Percentiles rank a stretch among this genome's conserved stretches.
phyloP scores from a whole-genome alignment of 164 flowering plant species.

The Amborella trichopoda region DNA sequence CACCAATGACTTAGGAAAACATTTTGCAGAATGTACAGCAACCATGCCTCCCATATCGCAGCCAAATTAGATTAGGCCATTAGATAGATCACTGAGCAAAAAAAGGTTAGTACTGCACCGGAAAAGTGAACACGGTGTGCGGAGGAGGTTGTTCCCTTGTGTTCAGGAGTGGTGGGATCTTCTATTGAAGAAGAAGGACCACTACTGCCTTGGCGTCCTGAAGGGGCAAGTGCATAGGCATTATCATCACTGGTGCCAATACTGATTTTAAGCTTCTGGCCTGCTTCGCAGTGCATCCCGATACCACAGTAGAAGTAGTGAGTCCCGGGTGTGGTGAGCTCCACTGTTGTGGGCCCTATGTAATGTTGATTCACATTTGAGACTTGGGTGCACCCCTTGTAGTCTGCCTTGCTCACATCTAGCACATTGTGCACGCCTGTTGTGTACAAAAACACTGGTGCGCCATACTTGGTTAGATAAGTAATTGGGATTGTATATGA shows the following conservation, averaged over 20 bases:
- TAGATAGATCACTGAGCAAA: neutral
- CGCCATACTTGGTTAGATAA: too few relatives aligned
- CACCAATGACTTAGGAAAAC: too few relatives aligned
- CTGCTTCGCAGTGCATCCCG: constrained; percentile 38
- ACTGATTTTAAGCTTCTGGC: constrained; percentile 29
- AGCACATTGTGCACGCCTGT: constrained; percentile 22
- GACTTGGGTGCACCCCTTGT: constrained; percentile 14
- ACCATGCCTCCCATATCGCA: too few relatives aligned
- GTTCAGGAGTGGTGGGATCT: too few relatives aligned
- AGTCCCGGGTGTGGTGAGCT: constrained; percentile 16
- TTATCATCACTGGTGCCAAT: constrained; percentile 13
- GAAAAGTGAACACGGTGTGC: neutral
- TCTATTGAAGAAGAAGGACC: neutral
- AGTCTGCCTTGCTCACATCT: constrained; percentile 23
- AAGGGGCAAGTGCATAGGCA: neutral
- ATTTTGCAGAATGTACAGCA: too few relatives aligned
- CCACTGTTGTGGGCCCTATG: constrained; percentile 17
- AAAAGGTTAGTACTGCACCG: neutral
- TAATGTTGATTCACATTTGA: constrained; percentile 7
- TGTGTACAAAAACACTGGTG: constrained; percentile 19
- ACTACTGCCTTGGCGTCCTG: neutral
- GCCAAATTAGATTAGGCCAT: too few relatives aligned
- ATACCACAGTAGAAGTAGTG: constrained; percentile 28
- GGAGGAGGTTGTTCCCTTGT: neutral
- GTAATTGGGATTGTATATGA: too few relatives aligned